Percentiles rank a stretch among this genome's conserved stretches.
Conservation (phyloP, 495 filamentous ascomycete genomes). For the Letharia columbiana region DNA sequence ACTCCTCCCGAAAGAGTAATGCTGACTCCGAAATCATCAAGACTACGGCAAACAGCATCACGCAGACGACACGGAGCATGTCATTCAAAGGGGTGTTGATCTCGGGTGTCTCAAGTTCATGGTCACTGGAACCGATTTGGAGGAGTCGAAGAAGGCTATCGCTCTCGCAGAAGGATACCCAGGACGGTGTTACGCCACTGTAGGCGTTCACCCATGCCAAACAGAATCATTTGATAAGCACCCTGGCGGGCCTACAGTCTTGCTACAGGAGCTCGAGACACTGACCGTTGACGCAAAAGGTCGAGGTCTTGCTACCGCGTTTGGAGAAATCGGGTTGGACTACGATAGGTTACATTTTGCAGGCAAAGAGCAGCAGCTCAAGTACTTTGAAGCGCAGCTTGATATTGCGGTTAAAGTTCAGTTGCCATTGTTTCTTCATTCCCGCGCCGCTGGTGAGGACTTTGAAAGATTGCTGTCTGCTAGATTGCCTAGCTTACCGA, state of each 20-base stretch:
- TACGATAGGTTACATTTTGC: constrained; percentile 84
- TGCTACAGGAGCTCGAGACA: constrained; percentile 52
- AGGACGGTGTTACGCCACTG: constrained; percentile 73
- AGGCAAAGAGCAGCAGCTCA: constrained; percentile 65
- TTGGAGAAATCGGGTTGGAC: constrained; percentile 93
- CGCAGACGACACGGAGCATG: constrained; percentile 65
- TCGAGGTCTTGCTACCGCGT: constrained; percentile 58
- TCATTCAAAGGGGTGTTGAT: constrained; percentile 64
- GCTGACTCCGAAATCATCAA: too few relatives aligned
- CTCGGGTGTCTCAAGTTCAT: constrained; percentile 82
- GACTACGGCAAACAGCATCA: constrained; percentile 75
- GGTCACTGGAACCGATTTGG: constrained; percentile 84
- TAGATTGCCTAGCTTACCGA: constrained; percentile 49
- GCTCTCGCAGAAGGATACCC: constrained; percentile 64
- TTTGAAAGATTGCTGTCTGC: constrained; percentile 59
- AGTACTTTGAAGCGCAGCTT: constrained; percentile 75
- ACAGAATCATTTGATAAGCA: constrained; percentile 58
- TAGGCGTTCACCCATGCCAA: constrained; percentile 88
- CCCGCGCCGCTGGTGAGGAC: constrained; percentile 70
- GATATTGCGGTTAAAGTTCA: constrained; percentile 69
- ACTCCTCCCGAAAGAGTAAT: too few relatives aligned
- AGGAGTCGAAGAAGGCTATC: constrained; percentile 66
- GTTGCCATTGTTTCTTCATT: constrained; percentile 84
- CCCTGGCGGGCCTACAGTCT: constrained; percentile 44
- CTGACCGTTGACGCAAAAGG: constrained; percentile 44